These are phyloP conservation scores for Jamesozyma spencerorum DNA, from an alignment of 805 yeast species.

Conservation along the genomic window DNA sequence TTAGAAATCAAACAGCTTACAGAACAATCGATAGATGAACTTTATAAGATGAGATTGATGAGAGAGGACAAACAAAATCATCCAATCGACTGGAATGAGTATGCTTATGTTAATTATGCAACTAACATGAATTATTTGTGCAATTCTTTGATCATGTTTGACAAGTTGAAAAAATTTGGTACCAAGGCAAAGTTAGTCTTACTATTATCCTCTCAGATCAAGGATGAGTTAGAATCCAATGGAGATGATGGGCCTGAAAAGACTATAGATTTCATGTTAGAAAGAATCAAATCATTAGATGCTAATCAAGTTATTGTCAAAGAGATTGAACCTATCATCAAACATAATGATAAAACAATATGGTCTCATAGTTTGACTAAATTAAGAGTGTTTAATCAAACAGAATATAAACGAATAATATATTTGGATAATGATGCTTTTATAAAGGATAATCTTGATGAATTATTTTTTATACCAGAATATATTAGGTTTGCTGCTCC, in stretches of 20 bases:
- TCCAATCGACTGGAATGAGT: slow-evolving; percentile 34
- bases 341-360: slow-evolving; percentile 23
- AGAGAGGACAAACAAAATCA: slow-evolving; percentile 8
- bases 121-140: slow-evolving; percentile 44
- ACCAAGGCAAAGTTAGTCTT: slow-evolving; percentile 41
- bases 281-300: slow-evolving; percentile 8
- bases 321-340: slow-evolving; percentile 15
- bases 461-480: slow-evolving; percentile 42
- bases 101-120: slow-evolving; percentile 55
- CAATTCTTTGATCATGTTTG: slow-evolving; percentile 42
- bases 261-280: slow-evolving; percentile 2
- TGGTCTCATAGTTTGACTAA: slow-evolving; percentile 52
- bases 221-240: too few relatives aligned
- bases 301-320: slow-evolving; percentile 23
- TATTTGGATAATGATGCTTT: slow-evolving; percentile 52
- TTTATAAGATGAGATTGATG: slow-evolving; percentile 11
- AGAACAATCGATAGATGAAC: slow-evolving; percentile 16
- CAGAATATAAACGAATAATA: slow-evolving; percentile 43
- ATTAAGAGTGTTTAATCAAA: slow-evolving; percentile 41
- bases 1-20: slow-evolving; percentile 26
- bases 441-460: slow-evolving; percentile 37
- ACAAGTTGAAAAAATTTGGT: slow-evolving; percentile 30
- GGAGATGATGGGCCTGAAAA: neutral
- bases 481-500: slow-evolving; percentile 38
- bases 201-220: slow-evolving; percentile 25